Evolutionary conservation across 192 early-diverging fungal genomes (phyloP).

Genomic region (Allomyces macrogynus): DNA sequence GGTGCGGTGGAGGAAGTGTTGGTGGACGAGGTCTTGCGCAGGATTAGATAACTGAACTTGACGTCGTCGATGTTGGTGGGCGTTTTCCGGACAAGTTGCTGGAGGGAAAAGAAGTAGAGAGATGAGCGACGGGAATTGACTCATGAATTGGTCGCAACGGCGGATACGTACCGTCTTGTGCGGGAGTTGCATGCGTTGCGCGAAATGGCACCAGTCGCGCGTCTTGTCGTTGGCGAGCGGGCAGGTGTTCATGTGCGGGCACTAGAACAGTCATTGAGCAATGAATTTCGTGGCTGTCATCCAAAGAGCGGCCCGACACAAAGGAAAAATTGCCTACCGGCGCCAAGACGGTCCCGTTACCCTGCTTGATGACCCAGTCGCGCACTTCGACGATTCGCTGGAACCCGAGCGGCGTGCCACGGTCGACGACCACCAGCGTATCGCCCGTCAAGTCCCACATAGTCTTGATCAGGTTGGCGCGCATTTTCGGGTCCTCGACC

Average conservation of each 20-base stretch:
- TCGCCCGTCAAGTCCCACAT: not conserved
- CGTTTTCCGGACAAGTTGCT: not conserved
- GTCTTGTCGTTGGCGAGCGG: not conserved
- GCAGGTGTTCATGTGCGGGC: not conserved
- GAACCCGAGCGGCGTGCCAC: not conserved
- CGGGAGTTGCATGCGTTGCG: not conserved
- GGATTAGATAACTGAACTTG: not conserved
- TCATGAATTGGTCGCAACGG: not conserved
- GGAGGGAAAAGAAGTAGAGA: not conserved
- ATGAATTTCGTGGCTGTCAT: too few species aligned
- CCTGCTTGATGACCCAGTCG: not conserved
- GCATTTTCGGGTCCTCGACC: not conserved
- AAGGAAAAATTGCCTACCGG: too few species aligned
- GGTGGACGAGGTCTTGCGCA: not conserved
- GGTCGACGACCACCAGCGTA: not conserved
- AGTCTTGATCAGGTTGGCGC: not conserved
- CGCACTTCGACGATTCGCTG: not conserved
- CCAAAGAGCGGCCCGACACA: too few species aligned
- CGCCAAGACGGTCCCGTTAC: too few species aligned
- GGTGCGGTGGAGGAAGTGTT: too few species aligned
- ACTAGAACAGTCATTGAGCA: not conserved
- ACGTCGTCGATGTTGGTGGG: not conserved
- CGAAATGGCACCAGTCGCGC: not conserved
- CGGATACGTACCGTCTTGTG: not conserved
- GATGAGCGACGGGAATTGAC: too few species aligned